These are phyloP conservation scores for Asterochloris erici DNA, from an alignment of 139 green algal genomes.

Conservation along the genomic window DNA sequence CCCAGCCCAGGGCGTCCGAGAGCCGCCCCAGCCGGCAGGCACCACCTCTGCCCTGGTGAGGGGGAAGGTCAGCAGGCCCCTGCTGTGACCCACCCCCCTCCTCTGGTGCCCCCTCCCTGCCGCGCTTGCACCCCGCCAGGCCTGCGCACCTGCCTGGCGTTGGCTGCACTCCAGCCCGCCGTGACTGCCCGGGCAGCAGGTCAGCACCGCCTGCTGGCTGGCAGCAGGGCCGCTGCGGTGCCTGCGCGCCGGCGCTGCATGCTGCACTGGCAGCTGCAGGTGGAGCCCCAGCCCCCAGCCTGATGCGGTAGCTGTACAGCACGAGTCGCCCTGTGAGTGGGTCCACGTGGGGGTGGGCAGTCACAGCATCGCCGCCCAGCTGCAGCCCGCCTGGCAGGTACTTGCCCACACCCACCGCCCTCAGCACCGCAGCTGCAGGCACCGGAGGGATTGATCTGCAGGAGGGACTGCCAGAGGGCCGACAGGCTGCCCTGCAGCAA, in stretches of 20 bases:
- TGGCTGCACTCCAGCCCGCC: no score
- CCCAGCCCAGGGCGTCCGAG: not conserved
- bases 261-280: slow-evolving; percentile 3
- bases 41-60: no score
- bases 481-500: no score
- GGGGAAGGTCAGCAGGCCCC: no score
- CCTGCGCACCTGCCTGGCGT: no score
- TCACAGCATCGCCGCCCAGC: slow-evolving; percentile 38
- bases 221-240: no score
- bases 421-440: not conserved
- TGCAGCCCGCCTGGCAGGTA: not conserved
- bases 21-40: slow-evolving; percentile 6
- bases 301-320: slow-evolving; percentile 29
- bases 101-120: no score
- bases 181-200: no score
- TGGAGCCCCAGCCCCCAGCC: not conserved
- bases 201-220: no score
- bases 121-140: no score
- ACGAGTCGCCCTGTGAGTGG: slow-evolving; percentile 25
- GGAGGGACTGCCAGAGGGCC: not conserved
- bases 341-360: slow-evolving; percentile 37
- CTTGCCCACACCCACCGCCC: not conserved
- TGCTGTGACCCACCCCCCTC: no score
- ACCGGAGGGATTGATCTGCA: not conserved
- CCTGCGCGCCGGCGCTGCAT: not conserved